phyloP scores from a whole-genome alignment of 768 basidiomycete species.

The Trametes maxima region DNA sequence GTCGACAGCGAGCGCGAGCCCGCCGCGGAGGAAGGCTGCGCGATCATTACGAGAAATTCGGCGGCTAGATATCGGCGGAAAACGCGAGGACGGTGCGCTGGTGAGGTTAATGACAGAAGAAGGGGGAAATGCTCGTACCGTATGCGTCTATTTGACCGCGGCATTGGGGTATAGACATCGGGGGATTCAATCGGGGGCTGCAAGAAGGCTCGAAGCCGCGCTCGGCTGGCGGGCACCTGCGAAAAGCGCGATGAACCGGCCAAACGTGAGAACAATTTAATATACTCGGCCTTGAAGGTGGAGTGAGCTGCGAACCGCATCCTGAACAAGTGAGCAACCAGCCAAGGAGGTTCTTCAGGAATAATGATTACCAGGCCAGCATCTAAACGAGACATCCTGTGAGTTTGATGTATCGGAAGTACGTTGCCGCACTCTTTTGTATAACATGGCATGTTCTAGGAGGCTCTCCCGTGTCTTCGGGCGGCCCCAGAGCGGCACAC shows the following conservation, averaged over 20 bases:
- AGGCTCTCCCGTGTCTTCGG: too few species aligned
- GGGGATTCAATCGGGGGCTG: not conserved
- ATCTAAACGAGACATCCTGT: not conserved
- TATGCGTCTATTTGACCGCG: not conserved
- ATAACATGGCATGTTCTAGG: too few species aligned
- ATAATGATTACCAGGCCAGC: not conserved
- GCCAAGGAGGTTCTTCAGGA: not conserved
- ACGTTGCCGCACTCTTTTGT: too few species aligned
- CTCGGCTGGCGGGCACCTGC: not conserved
- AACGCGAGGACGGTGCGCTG: not conserved
- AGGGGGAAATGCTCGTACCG: not conserved
- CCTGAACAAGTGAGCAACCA: not conserved
- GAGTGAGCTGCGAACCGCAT: not conserved
- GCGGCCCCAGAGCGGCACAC: too few species aligned
- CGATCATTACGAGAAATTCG: conserved; percentile 1
- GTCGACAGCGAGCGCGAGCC: not conserved
- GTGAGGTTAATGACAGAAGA: not conserved
- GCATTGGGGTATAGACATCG: not conserved
- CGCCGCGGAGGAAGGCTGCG: conserved; percentile 3
- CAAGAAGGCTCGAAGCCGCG: not conserved
- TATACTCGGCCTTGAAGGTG: not conserved
- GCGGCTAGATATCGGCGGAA: conserved; percentile 18
- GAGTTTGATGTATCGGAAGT: too few species aligned
- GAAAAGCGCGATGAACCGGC: not conserved
- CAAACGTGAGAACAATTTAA: not conserved